These are phyloP conservation scores for Iris macrosiphon DNA, from an alignment of 106 monocot species.

Conservation along the genomic window DNA sequence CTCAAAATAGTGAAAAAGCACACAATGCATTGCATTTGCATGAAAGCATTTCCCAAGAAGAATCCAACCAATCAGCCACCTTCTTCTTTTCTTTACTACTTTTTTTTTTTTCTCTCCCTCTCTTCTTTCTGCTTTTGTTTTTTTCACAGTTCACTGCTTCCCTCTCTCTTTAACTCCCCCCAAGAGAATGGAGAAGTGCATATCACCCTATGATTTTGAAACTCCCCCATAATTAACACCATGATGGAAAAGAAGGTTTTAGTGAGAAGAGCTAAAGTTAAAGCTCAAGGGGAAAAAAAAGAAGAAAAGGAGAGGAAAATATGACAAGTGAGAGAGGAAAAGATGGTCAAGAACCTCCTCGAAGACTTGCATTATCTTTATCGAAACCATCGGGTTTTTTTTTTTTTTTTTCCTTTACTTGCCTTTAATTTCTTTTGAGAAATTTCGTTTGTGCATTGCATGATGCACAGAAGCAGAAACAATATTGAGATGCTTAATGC, in stretches of 20 bases:
- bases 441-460: conserved; percentile 20
- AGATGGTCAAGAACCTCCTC: conserved; percentile 67
- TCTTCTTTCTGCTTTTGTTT: conserved; percentile 11
- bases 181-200: conserved; percentile 46
- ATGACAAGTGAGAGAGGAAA: conserved; percentile 19
- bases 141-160: conserved; percentile 31
- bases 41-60: conserved; percentile 41
- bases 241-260: conserved; percentile 7
- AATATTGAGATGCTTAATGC: conserved; percentile 26
- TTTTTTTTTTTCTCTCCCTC: conserved; percentile 2
- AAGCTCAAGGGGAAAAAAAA: conserved; percentile 18
- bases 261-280: conserved; percentile 22
- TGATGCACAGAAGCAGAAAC: conserved; percentile 5
- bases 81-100: conserved; percentile 5
- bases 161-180: conserved; percentile 51
- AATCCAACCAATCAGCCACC: conserved; percentile 33
- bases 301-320: conserved; percentile 1
- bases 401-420: conserved; percentile 4
- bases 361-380: conserved; percentile 47
- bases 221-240: conserved; percentile 12
- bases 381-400: conserved; percentile 40
- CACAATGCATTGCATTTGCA: conserved; percentile 20
- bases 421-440: conserved; percentile 27
- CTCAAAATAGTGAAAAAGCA: conserved; percentile 24
- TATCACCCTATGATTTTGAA: conserved; percentile 62